phyloP scores from a whole-genome alignment of 2,329 filamentous ascomycete genomes.

The Aurifilum marmelostoma region DNA sequence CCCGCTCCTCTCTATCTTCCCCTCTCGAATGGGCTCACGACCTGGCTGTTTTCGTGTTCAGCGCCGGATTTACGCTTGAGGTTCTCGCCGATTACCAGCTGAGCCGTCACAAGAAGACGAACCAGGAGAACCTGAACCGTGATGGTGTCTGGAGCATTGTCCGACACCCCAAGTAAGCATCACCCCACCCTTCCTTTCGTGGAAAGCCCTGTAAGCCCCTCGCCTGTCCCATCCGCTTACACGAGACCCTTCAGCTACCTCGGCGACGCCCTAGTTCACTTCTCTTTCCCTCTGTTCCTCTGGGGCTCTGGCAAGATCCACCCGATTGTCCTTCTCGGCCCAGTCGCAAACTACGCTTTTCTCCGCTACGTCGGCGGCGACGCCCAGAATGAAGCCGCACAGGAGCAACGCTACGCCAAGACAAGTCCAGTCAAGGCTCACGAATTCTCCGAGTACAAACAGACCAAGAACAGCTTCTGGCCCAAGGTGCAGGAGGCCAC shows the following conservation, averaged over 20 bases:
- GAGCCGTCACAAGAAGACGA: conserved; percentile 50
- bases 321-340: conserved; percentile 57
- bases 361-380: conserved; percentile 61
- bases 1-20: conserved; percentile 22
- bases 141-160: conserved; percentile 66
- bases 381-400: conserved; percentile 58
- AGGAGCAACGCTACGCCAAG: conserved; percentile 54
- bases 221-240: not conserved
- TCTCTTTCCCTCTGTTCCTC: conserved; percentile 61
- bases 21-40: conserved; percentile 35
- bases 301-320: conserved; percentile 58
- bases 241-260: conserved; percentile 52
- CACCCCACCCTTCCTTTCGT: too few relatives aligned
- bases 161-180: conserved; percentile 63
- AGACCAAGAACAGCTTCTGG: conserved; percentile 64
- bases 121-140: conserved; percentile 47
- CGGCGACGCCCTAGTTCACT: conserved; percentile 61
- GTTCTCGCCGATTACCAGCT: conserved; percentile 60
- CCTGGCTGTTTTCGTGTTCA: conserved; percentile 58
- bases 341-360: conserved; percentile 61
- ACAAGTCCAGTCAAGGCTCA: conserved; percentile 54
- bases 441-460: conserved; percentile 55
- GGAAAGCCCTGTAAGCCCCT: too few relatives aligned
- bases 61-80: conserved; percentile 59
- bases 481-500: conserved; percentile 51